phyloP scores from a whole-genome alignment of 495 filamentous ascomycete genomes.

The Trichoderma gamsii region DNA sequence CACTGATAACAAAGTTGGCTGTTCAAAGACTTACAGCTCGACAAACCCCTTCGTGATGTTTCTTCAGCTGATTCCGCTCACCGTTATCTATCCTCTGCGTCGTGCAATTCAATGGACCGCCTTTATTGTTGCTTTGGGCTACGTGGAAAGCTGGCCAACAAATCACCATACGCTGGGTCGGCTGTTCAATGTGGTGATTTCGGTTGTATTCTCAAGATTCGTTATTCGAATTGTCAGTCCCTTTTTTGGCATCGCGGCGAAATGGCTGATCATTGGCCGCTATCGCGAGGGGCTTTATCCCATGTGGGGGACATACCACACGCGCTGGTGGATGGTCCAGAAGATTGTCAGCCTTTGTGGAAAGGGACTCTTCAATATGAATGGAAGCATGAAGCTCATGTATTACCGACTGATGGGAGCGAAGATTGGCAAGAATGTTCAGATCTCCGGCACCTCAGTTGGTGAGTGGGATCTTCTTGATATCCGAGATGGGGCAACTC shows the following conservation, averaged over 20 bases:
- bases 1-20: background rate
- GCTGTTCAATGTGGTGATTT: conserved; percentile 30
- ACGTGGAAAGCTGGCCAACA: conserved; percentile 23
- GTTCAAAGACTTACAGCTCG: conserved; percentile 31
- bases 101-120: conserved; percentile 36
- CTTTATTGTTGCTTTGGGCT: conserved; percentile 31
- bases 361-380: conserved; percentile 32
- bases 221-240: conserved; percentile 27
- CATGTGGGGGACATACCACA: conserved; percentile 46
- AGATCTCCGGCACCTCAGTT: conserved; percentile 25
- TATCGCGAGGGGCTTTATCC: conserved; percentile 39
- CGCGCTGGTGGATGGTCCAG: conserved; percentile 44
- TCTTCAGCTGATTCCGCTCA: conserved; percentile 35
- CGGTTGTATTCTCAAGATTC: conserved; percentile 28
- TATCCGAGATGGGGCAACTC: conserved; percentile 35
- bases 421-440: conserved; percentile 37
- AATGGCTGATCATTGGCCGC: conserved; percentile 42
- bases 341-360: conserved; percentile 37
- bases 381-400: conserved; percentile 28
- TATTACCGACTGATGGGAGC: conserved; percentile 41
- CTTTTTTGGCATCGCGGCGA: conserved; percentile 33
- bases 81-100: conserved; percentile 33
- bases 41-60: conserved; percentile 33
- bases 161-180: conserved; percentile 27
- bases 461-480: conserved; percentile 44